Percentiles rank a stretch among this genome's conserved stretches.
phyloP scores from a whole-genome alignment of 306 rosid species.

The Sicyos baderoa region DNA sequence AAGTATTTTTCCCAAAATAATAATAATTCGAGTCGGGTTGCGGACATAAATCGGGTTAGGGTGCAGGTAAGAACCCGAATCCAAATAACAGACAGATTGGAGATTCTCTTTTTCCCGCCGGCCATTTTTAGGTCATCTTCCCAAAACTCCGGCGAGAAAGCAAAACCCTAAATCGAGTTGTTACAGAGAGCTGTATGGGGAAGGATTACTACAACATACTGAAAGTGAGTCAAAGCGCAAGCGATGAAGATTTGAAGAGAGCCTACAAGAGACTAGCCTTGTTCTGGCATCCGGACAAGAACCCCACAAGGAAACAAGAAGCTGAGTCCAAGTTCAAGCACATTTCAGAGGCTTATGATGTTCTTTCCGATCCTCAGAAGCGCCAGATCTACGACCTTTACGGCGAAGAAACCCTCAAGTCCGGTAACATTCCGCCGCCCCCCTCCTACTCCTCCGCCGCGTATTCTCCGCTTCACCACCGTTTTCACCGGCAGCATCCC shows the following conservation, averaged over 20 bases:
- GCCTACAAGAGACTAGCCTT: slow-evolving; percentile 71
- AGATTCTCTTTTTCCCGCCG: too few species aligned
- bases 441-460: slow-evolving; percentile 31
- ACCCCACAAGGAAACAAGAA: slow-evolving; percentile 50
- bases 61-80: background rate
- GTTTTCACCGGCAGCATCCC: slow-evolving; percentile 32
- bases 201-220: slow-evolving; percentile 89
- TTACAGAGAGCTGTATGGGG: slow-evolving; percentile 37
- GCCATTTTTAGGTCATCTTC: too few species aligned
- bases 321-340: slow-evolving; percentile 82
- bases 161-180: background rate
- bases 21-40: too few species aligned
- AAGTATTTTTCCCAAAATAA: too few species aligned
- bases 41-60: background rate
- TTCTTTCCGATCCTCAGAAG: slow-evolving; percentile 73
- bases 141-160: background rate
- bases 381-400: slow-evolving; percentile 95
- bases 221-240: slow-evolving; percentile 74
- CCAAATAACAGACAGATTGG: too few species aligned
- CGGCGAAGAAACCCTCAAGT: slow-evolving; percentile 76
- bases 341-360: slow-evolving; percentile 84
- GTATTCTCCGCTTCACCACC: slow-evolving; percentile 24
- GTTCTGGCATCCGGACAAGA: slow-evolving; percentile 95
- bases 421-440: slow-evolving; percentile 71
- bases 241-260: slow-evolving; percentile 73